phyloP scores from a whole-genome alignment of 345 rosid species.

The Lagerstroemia speciosa region DNA sequence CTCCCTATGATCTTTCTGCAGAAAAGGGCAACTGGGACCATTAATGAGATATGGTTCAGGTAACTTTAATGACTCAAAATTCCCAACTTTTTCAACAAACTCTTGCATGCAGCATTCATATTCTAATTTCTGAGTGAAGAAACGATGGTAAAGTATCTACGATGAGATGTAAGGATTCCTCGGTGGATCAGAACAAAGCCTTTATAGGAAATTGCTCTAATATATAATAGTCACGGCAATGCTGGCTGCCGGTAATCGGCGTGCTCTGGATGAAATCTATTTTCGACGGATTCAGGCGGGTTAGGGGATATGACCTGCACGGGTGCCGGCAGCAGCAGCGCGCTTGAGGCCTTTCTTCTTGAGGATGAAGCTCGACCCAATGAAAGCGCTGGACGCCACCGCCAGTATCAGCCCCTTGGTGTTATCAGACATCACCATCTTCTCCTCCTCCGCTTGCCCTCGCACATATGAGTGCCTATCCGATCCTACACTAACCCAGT shows the following conservation, averaged over 20 bases:
- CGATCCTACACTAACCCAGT: background rate
- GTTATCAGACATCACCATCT: conserved; percentile 53
- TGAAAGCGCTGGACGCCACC: conserved; percentile 62
- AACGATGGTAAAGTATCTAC: too few species aligned
- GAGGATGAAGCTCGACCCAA: conserved; percentile 84
- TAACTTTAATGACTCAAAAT: background rate
- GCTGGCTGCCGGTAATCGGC: background rate
- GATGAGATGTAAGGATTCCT: too few species aligned
- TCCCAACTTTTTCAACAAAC: too few species aligned
- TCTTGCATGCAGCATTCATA: too few species aligned
- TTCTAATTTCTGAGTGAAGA: too few species aligned
- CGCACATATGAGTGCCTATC: background rate
- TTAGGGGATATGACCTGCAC: conserved; percentile 47
- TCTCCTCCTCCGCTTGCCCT: background rate
- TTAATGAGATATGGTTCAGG: background rate
- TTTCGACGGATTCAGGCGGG: background rate
- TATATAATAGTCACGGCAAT: background rate
- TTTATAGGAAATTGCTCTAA: background rate
- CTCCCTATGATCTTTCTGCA: background rate
- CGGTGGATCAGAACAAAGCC: too few species aligned
- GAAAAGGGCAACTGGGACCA: background rate
- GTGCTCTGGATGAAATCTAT: background rate
- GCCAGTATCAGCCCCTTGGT: conserved; percentile 68
- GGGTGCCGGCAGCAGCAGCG: conserved; percentile 72
- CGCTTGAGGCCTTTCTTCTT: conserved; percentile 94